Percentiles rank a stretch among this genome's conserved stretches.
Conservation (phyloP, 2,329 filamentous ascomycete species). For the Fusarium sp. region DNA sequence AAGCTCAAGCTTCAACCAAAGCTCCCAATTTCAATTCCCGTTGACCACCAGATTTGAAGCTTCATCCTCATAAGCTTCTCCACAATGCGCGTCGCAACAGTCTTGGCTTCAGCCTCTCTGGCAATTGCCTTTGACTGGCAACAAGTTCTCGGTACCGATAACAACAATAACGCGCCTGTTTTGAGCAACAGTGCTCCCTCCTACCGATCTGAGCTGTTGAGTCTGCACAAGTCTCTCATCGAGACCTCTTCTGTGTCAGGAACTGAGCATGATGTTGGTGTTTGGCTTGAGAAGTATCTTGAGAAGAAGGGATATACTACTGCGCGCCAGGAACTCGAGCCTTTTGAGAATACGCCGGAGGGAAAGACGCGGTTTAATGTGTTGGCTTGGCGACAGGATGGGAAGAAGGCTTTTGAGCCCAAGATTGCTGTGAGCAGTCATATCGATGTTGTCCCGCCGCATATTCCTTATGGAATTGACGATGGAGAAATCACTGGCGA, state of each 20-base stretch:
- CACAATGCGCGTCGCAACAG: slow-evolving; percentile 30
- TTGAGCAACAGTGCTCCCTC: slow-evolving; percentile 41
- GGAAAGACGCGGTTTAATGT: slow-evolving; percentile 71
- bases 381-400: slow-evolving; percentile 70
- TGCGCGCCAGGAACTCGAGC: slow-evolving; percentile 55
- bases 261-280: slow-evolving; percentile 74
- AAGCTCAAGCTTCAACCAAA: slow-evolving; percentile 20
- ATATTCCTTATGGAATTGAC: slow-evolving; percentile 73
- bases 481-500: slow-evolving; percentile 57
- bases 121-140: slow-evolving; percentile 24
- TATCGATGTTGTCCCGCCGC: slow-evolving; percentile 82
- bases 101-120: slow-evolving; percentile 27
- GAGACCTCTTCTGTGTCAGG: slow-evolving; percentile 77
- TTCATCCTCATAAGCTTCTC: slow-evolving; percentile 4
- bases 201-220: slow-evolving; percentile 67
- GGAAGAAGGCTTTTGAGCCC: slow-evolving; percentile 57
- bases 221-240: slow-evolving; percentile 80
- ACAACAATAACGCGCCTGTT: not conserved
- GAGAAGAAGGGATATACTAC: slow-evolving; percentile 57
- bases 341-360: slow-evolving; percentile 46
- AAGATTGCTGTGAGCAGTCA: slow-evolving; percentile 79
- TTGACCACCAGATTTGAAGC: slow-evolving; percentile 15
- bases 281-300: slow-evolving; percentile 76
- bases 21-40: slow-evolving; percentile 8
- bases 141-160: slow-evolving; percentile 10